Base-by-base conservation (phyloP, 805 yeast genomes). In the Candida tallmaniae region DNA sequence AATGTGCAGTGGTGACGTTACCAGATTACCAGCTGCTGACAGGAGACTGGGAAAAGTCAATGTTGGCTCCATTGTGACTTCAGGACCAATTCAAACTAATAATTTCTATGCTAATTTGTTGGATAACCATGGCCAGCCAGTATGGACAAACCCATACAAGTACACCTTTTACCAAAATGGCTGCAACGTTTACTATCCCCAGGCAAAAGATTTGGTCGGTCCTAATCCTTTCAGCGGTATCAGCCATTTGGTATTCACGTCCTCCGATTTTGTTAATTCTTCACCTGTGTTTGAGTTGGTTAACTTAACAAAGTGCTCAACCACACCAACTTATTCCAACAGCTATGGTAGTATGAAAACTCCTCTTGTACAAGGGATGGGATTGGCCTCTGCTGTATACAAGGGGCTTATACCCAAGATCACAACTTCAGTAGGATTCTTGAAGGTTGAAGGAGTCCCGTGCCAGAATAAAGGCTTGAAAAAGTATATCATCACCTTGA, bases 91-190 rank as follows among this genome's bases (percentile, higher is more conserved):
- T 39, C 76, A 78, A 47, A 85, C 95, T 16, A 83, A 84, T 65
- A 83, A 82, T 57, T 84, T 83, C 54, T 82, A 76, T 58, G 72
- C 76, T 23, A 83, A 84, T 53, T 48, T 82, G 47, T 59, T 81
- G 16, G 80, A 65, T 14, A 57, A 54, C 32, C 85, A 77, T 52
- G 57, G 63, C 16, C 62, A 67, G 30, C 69, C 76, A 20, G 71
- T 70, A 3, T 82, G 71, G 58, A 67, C 80, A 6, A 76, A 75
- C 46, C 93, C 93, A 14, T 83, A 80, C 50, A 39, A 39, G 23
- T 38, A 47, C 6, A 29, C 39, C 11, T 40, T 38, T 26, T 23
- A 42, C 11, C 17, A 27, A 4, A 28, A 25, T 23, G 30, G 35
- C n/a, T 34, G 38, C 15, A 23, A 36, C 14, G 39, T 33, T 4